Evolutionary conservation across 2,329 filamentous ascomycete species (phyloP), one percentile per base, ranked within the genome.

Genomic region (Curvularia hawaiiensis): DNA sequence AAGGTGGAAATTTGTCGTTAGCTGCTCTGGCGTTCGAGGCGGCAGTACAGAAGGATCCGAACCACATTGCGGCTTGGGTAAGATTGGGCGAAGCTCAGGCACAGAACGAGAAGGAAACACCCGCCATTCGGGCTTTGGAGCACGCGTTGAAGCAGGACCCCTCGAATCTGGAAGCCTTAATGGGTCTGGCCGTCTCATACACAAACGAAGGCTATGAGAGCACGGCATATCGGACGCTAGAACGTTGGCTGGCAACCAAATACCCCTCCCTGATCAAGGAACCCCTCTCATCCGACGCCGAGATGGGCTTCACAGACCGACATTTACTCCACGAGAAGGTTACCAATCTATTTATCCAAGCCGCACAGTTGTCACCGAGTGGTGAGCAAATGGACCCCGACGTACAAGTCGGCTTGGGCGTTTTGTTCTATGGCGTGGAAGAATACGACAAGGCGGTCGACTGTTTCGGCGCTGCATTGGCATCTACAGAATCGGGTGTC

Each of bases 171-270:
- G 86, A 91, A 58, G 94, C 93, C 0, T 84, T 99, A 45, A 98
- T 99, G 94, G 93, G 92, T 1, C 82, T 99, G 51, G 92, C 94
- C 14, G 94, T 99, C 20, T 96, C 91, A 5, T 99, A 99, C 78
- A 99, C 95, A 47, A 99, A 99, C 79, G 95, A 99, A 79, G 95
- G 94, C 61, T 99, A 98, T 79, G 95, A 99, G 78, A 94, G 90
- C 72, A 96, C 93, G 20, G 94, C 95, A 47, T 99, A 98, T 82
- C 88, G 94, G 53, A 98, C 94, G 10, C 84, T 99, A 14, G 95
- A 99, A 79, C 90, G 94, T 64, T 99, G 95, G 95, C 84, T 99
- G 30, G 91, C 92, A n/a, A 87, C 91, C 70, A 96, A 96, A 78
- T 99, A 99, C 78, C 93, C 95, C 7, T 82, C 87, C 35, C 87